phyloP scores from a whole-genome alignment of 345 rosid genomes.

The Euphorbia tirucalli region DNA sequence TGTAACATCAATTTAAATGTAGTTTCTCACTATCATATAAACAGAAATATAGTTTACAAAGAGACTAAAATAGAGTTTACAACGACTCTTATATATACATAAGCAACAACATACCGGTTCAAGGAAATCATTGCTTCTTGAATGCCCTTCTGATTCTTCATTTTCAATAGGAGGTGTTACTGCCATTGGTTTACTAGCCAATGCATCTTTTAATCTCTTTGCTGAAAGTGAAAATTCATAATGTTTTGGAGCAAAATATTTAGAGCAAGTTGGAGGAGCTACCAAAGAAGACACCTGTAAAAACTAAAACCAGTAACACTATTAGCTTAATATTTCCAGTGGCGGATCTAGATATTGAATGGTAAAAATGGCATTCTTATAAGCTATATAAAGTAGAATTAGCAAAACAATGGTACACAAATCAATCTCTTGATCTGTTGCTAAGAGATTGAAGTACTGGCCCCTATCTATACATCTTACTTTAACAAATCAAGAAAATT shows the following conservation, averaged over 20 bases:
- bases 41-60: neutral
- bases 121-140: neutral
- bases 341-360: neutral
- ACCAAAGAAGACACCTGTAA: neutral
- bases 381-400: neutral
- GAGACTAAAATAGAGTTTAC: too few relatives aligned
- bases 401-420: neutral
- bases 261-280: neutral
- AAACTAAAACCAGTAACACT: neutral
- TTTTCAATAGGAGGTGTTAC: neutral
- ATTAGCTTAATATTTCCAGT: neutral
- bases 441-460: too few relatives aligned
- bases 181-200: neutral
- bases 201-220: neutral
- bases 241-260: neutral
- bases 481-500: too few relatives aligned
- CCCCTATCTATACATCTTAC: too few relatives aligned
- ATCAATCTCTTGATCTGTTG: too few relatives aligned
- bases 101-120: neutral
- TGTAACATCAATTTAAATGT: neutral
- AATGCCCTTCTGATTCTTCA: neutral
- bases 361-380: neutral
- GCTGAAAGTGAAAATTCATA: neutral
- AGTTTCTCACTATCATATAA: too few relatives aligned
- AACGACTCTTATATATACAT: too few relatives aligned